Percentiles rank a stretch among this genome's conserved stretches.
These are phyloP conservation scores for Pythium scleroteichum DNA, from an alignment of 352 stramenopile genomes.

Conservation along the genomic window DNA sequence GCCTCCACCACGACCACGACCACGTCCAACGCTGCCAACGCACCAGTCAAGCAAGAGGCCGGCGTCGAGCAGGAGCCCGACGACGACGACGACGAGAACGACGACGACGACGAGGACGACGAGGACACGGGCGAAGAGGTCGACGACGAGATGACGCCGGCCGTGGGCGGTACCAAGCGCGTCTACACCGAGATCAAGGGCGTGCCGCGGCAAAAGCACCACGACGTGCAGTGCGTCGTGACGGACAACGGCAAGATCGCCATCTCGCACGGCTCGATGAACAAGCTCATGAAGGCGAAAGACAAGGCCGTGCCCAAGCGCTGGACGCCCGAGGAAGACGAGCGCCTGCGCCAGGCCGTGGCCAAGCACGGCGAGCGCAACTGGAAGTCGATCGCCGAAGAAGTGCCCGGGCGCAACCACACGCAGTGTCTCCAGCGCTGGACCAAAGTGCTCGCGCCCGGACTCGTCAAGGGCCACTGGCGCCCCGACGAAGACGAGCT, in stretches of 20 bases:
- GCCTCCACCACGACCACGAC: neutral
- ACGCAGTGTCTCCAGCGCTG: constrained; percentile 90
- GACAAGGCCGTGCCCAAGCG: constrained; percentile 82
- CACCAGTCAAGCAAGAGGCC: neutral
- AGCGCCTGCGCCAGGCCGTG: constrained; percentile 75
- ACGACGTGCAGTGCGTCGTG: constrained; percentile 57
- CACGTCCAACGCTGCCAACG: constrained; percentile 5
- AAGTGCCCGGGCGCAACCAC: constrained; percentile 84
- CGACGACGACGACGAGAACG: constrained; percentile 24
- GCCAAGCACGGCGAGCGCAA: constrained; percentile 79
- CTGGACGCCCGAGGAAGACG: constrained; percentile 81
- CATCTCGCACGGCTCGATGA: constrained; percentile 46
- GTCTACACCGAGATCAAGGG: constrained; percentile 86
- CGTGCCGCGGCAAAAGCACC: constrained; percentile 78
- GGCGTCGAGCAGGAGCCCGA: constrained; percentile 15
- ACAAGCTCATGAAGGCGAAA: constrained; percentile 83
- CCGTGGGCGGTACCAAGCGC: constrained; percentile 52
- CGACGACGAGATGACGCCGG: constrained; percentile 21
- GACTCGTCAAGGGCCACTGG: constrained; percentile 96
- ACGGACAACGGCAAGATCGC: constrained; percentile 44
- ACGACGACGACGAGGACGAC: constrained; percentile 24
- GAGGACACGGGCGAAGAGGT: constrained; percentile 20
- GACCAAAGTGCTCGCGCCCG: constrained; percentile 92
- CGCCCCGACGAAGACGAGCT: constrained; percentile 92
- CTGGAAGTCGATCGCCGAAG: constrained; percentile 88